A percentile compares a stretch with the other conserved stretches of the same genome.
Conservation (phyloP, 176 grass and related monocot genomes). For the Oryza glumipatula region DNA sequence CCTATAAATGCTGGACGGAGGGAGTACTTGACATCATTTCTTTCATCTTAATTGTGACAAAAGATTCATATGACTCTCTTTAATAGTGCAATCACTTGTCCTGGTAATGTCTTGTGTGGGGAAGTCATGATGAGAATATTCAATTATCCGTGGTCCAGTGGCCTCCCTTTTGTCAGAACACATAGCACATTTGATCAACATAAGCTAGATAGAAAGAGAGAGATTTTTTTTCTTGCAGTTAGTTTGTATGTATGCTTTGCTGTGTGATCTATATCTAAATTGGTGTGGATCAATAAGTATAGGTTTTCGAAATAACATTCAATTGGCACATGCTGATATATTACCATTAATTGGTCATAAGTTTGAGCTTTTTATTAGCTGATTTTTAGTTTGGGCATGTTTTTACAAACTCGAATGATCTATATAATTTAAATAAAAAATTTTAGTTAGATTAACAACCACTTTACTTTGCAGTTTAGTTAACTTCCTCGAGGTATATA, state of each 20-base stretch:
- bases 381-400: neutral
- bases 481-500: neutral
- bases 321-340: neutral
- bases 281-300: neutral
- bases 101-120: conserved; percentile 2
- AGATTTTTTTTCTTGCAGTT: neutral
- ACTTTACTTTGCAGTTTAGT: neutral
- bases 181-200: neutral
- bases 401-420: neutral
- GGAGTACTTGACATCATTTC: neutral
- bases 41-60: neutral
- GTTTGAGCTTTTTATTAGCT: neutral
- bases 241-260: neutral
- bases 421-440: neutral
- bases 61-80: neutral
- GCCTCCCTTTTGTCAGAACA: neutral
- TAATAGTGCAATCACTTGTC: neutral
- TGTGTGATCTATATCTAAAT: neutral
- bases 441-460: too few species aligned
- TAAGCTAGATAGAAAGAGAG: neutral
- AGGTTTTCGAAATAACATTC: neutral
- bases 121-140: conserved; percentile 28
- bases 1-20: too few species aligned
- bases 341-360: neutral
- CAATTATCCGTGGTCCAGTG: conserved; percentile 11